phyloP scores from a whole-genome alignment of 2,329 filamentous ascomycete genomes.

The Arthrinium puccinioides region DNA sequence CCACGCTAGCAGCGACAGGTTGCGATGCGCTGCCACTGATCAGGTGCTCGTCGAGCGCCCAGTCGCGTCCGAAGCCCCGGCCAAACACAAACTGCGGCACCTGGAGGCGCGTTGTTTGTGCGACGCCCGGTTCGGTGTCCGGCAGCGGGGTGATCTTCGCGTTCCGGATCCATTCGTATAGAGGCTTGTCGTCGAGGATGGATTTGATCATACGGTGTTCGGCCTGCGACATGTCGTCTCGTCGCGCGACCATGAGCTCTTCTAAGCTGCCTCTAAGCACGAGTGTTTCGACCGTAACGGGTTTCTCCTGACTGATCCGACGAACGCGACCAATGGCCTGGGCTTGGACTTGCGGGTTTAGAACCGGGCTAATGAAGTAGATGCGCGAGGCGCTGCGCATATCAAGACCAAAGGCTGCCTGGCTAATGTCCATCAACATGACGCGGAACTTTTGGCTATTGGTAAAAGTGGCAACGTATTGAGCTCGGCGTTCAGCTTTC shows the following conservation, averaged over 20 bases:
- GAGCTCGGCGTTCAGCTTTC: constrained; percentile 53
- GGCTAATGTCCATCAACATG: constrained; percentile 82
- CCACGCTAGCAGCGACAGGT: too few relatives aligned
- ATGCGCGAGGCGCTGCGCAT: constrained; percentile 76
- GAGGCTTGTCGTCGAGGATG: constrained; percentile 49
- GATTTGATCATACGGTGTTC: constrained; percentile 49
- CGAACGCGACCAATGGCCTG: constrained; percentile 89
- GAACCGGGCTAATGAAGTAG: constrained; percentile 83
- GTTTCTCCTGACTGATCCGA: constrained; percentile 73
- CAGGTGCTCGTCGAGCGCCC: constrained; percentile 40
- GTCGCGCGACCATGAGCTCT: constrained; percentile 70
- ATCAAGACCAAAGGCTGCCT: constrained; percentile 83
- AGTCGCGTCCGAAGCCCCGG: constrained; percentile 34
- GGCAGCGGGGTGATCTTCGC: constrained; percentile 33
- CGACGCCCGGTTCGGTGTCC: constrained; percentile 14
- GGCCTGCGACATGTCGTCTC: constrained; percentile 66
- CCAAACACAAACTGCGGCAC: constrained; percentile 44
- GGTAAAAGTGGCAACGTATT: constrained; percentile 77
- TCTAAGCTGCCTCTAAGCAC: constrained; percentile 76
- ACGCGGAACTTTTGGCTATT: constrained; percentile 61
- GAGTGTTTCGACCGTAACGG: constrained; percentile 79
- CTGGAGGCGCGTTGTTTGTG: constrained; percentile 41
- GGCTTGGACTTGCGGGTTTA: constrained; percentile 76
- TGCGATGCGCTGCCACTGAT: too few relatives aligned
- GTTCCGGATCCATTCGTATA: constrained; percentile 54